phyloP scores from a whole-genome alignment of 495 filamentous ascomycete genomes.

The Podospora sp. region DNA sequence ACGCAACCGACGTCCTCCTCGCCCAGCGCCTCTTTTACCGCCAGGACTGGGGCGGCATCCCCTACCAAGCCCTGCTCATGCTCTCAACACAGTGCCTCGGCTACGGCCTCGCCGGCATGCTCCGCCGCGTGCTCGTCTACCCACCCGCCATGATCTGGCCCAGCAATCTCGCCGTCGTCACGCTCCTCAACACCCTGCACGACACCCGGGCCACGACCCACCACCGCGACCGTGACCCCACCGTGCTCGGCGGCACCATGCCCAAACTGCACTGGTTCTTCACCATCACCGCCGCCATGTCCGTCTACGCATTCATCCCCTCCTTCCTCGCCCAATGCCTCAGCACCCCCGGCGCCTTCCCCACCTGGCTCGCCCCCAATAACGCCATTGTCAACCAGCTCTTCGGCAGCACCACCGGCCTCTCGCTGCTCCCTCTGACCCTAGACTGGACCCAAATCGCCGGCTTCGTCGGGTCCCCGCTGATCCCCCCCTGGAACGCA shows the following conservation, averaged over 20 bases:
- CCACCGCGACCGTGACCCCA: constrained; percentile 46
- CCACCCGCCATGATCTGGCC: constrained; percentile 79
- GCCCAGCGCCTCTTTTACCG: constrained; percentile 67
- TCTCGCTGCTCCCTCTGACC: constrained; percentile 63
- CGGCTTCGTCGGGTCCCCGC: constrained; percentile 56
- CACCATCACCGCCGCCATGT: constrained; percentile 49
- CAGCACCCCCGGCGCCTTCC: constrained; percentile 60
- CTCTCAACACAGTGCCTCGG: constrained; percentile 73
- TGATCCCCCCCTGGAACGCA: constrained; percentile 59
- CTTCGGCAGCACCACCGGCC: constrained; percentile 64
- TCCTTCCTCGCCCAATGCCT: constrained; percentile 60
- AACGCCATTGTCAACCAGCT: constrained; percentile 70
- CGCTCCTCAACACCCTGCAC: constrained; percentile 71
- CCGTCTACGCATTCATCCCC: constrained; percentile 61
- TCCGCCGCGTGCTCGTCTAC: constrained; percentile 54
- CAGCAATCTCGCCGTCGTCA: constrained; percentile 60
- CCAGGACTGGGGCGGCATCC: constrained; percentile 66
- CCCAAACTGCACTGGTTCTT: constrained; percentile 62
- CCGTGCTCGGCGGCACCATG: constrained; percentile 56
- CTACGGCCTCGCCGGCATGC: constrained; percentile 71
- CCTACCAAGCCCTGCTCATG: constrained; percentile 66
- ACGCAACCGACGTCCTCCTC: constrained; percentile 70
- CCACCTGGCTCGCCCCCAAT: constrained; percentile 62
- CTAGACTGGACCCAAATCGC: constrained; percentile 68
- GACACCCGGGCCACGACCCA: too few relatives aligned